phyloP scores from a whole-genome alignment of 2,329 filamentous ascomycete species.

The Diaporthe longicolla region DNA sequence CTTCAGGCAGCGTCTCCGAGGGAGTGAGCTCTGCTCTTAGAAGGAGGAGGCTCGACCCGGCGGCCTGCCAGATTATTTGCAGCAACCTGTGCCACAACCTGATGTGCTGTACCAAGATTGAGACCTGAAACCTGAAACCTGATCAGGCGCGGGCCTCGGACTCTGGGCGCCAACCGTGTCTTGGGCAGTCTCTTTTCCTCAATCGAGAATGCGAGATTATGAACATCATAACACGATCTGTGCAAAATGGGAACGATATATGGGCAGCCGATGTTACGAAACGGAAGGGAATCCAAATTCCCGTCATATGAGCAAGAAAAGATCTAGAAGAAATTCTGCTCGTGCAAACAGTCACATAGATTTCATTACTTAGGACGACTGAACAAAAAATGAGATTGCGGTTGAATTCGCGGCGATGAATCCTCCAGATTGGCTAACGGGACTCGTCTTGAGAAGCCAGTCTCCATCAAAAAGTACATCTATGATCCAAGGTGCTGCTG shows the following conservation, averaged over 20 bases:
- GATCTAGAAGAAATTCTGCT: neutral
- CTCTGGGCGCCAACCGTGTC: no score
- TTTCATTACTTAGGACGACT: neutral
- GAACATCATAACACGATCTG: neutral
- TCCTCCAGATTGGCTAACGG: neutral
- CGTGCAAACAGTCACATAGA: neutral
- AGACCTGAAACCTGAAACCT: constrained; percentile 17
- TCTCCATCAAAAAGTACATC: neutral
- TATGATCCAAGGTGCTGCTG: neutral
- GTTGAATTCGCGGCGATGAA: neutral
- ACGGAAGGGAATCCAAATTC: neutral
- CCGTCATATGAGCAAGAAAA: neutral
- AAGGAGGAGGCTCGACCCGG: constrained; percentile 47
- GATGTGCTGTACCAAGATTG: constrained; percentile 61
- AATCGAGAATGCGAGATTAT: neutral
- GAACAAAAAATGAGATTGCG: neutral
- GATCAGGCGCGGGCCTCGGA: no score
- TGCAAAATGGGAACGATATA: neutral
- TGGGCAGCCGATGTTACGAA: neutral
- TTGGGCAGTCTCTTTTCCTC: neutral
- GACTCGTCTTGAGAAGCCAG: neutral
- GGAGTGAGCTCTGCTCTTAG: constrained; percentile 43
- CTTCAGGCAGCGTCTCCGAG: constrained; percentile 35
- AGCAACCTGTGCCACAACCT: constrained; percentile 64
- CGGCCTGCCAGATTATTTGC: constrained; percentile 67